These are phyloP conservation scores for Austroboletus novae-zelandiae DNA, from an alignment of 1,284 basidiomycete species.

Conservation along the genomic window DNA sequence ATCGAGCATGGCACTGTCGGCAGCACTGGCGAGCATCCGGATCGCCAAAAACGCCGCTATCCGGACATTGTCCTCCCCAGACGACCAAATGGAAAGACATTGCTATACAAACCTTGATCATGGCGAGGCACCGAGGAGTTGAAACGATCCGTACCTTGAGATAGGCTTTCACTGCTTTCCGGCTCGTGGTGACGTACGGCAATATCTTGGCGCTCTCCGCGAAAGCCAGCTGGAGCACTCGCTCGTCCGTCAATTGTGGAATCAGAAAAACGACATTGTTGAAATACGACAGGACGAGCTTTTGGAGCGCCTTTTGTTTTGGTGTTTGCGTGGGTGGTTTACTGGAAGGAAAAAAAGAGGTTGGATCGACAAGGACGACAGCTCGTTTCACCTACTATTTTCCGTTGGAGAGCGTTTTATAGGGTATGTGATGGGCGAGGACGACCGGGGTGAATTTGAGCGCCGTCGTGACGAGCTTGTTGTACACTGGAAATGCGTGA, in stretches of 20 bases:
- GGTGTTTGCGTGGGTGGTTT: slow-evolving; percentile 74
- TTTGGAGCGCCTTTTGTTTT: slow-evolving; percentile 81
- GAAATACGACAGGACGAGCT: slow-evolving; percentile 87
- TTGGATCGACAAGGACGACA: neutral
- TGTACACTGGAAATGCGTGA: slow-evolving; percentile 64
- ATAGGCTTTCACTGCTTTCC: slow-evolving; percentile 82
- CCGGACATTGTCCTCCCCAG: slow-evolving; percentile 78
- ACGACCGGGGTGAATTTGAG: slow-evolving; percentile 92
- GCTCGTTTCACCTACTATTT: slow-evolving; percentile 66
- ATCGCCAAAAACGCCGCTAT: slow-evolving; percentile 90
- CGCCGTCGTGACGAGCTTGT: slow-evolving; percentile 86
- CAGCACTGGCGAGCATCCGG: slow-evolving; percentile 74
- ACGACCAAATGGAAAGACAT: slow-evolving; percentile 82
- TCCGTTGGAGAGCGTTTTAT: slow-evolving; percentile 78
- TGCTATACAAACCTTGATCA: slow-evolving; percentile 44
- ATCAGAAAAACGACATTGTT: slow-evolving; percentile 81
- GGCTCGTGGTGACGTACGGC: slow-evolving; percentile 81
- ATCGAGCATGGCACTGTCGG: slow-evolving; percentile 84
- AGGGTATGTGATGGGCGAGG: slow-evolving; percentile 85
- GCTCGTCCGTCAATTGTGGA: slow-evolving; percentile 70
- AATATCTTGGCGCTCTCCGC: slow-evolving; percentile 83
- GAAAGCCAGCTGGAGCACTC: slow-evolving; percentile 71
- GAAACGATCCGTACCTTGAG: slow-evolving; percentile 59
- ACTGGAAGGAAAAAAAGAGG: slow-evolving; percentile 36
- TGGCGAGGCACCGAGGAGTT: neutral